Percentiles rank a stretch among this genome's conserved stretches.
phyloP scores from a whole-genome alignment of 2,329 filamentous ascomycete species.

The Alternaria consortialis region DNA sequence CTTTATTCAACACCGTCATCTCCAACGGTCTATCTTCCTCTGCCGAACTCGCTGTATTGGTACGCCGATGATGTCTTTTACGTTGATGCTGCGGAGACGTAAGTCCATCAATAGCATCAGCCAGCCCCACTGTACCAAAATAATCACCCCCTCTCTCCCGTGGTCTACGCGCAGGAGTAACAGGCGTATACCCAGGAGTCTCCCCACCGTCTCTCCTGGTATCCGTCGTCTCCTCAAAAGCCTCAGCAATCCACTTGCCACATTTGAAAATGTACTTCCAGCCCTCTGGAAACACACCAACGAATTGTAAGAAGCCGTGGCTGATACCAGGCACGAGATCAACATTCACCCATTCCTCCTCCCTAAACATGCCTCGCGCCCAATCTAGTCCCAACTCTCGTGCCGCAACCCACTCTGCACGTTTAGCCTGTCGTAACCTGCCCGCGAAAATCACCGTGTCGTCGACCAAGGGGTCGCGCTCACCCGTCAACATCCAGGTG shows the following conservation, averaged over 20 bases:
- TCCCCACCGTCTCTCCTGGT: slow-evolving; percentile 28
- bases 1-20: slow-evolving; percentile 64
- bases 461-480: slow-evolving; percentile 93
- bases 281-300: slow-evolving; percentile 84
- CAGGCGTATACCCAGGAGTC: slow-evolving; percentile 25
- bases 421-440: slow-evolving; percentile 80
- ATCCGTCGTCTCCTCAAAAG: slow-evolving; percentile 64
- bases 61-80: slow-evolving; percentile 57
- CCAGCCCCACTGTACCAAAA: slow-evolving; percentile 80
- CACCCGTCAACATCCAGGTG: slow-evolving; percentile 91
- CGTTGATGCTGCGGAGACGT: slow-evolving; percentile 47
- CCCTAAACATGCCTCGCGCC: slow-evolving; percentile 67
- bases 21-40: slow-evolving; percentile 85
- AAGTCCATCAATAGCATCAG: slow-evolving; percentile 70
- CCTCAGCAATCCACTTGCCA: slow-evolving; percentile 80
- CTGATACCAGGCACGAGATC: slow-evolving; percentile 86
- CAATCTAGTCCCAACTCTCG: slow-evolving; percentile 65
- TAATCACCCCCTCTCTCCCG: slow-evolving; percentile 69
- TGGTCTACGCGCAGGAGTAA: background rate
- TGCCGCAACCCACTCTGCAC: slow-evolving; percentile 64
- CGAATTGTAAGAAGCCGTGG: slow-evolving; percentile 95
- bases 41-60: slow-evolving; percentile 65
- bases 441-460: slow-evolving; percentile 97
- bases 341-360: slow-evolving; percentile 81
- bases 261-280: slow-evolving; percentile 87